Percentiles rank a stretch among this genome's conserved stretches.
phyloP scores from a whole-genome alignment of 2,329 filamentous ascomycete species.

The Colletotrichum zoysiae region DNA sequence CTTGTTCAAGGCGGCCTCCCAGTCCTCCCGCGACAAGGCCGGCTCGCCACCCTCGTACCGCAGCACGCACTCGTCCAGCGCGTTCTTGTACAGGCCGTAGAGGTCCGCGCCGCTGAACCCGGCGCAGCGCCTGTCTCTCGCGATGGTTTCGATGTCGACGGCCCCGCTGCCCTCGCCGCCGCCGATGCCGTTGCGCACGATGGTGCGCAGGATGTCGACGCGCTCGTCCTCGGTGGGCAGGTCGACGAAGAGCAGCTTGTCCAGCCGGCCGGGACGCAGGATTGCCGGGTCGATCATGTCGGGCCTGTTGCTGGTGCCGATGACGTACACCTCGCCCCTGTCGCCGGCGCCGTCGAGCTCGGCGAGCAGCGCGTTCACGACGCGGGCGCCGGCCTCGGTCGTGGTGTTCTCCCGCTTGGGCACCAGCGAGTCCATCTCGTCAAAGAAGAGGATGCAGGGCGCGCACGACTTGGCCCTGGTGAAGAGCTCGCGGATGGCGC shows the following conservation, averaged over 20 bases:
- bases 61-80: slow-evolving; percentile 57
- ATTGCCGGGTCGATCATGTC: slow-evolving; percentile 98
- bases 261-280: slow-evolving; percentile 89
- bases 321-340: slow-evolving; percentile 89
- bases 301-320: slow-evolving; percentile 93
- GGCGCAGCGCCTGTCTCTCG: slow-evolving; percentile 74
- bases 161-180: slow-evolving; percentile 48
- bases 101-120: slow-evolving; percentile 82
- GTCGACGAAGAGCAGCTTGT: slow-evolving; percentile 90
- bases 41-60: slow-evolving; percentile 46
- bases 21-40: slow-evolving; percentile 58
- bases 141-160: slow-evolving; percentile 72
- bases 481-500: slow-evolving; percentile 92
- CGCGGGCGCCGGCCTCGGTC: slow-evolving; percentile 85
- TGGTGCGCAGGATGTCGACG: slow-evolving; percentile 84
- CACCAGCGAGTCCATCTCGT: slow-evolving; percentile 94
- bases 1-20: slow-evolving; percentile 64
- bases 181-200: slow-evolving; percentile 64
- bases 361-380: slow-evolving; percentile 95
- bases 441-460: slow-evolving; percentile 90
- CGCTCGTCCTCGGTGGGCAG: slow-evolving; percentile 83
- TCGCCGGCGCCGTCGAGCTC: slow-evolving; percentile 89
- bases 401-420: slow-evolving; percentile 83
- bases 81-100: slow-evolving; percentile 60
- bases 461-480: slow-evolving; percentile 85